Evolutionary conservation across 257 asterid genomes (phyloP).

Genomic region (Perilla frutescens): DNA sequence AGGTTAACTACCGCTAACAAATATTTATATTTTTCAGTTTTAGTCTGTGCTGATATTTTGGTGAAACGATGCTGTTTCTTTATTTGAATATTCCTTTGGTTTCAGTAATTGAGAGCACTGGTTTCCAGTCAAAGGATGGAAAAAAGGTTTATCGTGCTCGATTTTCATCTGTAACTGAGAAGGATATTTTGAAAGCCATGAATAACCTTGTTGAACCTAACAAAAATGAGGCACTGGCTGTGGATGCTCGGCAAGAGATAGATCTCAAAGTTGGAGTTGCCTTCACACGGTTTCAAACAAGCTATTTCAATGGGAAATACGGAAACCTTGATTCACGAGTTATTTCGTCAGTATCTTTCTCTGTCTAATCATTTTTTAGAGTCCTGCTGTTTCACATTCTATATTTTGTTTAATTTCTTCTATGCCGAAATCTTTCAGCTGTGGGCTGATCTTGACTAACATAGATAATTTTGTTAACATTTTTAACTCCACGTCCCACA

Average conservation of each 20-base stretch:
- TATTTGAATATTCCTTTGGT: constrained; percentile 25
- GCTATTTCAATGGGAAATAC: constrained; percentile 92
- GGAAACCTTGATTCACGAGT: constrained; percentile 98
- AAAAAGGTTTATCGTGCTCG: constrained; percentile 81
- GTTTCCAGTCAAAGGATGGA: constrained; percentile 64
- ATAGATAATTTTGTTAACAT: constrained; percentile 2
- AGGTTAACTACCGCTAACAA: neutral
- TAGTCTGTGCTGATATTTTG: constrained; percentile 20
- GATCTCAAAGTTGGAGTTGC: constrained; percentile 98
- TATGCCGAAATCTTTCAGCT: neutral
- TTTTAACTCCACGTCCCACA: neutral
- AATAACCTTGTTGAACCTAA: constrained; percentile 75
- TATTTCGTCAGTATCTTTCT: constrained; percentile 75
- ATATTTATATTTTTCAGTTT: constrained; percentile 25
- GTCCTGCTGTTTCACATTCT: constrained; percentile 10
- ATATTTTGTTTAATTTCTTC: constrained; percentile 11
- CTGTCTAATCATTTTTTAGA: constrained; percentile 1
- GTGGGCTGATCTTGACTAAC: constrained; percentile 23
- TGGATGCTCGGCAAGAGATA: constrained; percentile 95
- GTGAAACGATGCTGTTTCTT: constrained; percentile 11
- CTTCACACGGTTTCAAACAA: constrained; percentile 89
- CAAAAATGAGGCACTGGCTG: constrained; percentile 87
- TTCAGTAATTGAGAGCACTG: constrained; percentile 83
- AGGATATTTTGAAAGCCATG: constrained; percentile 84
- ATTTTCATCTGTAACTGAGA: constrained; percentile 91